Conservation (phyloP, 2,329 filamentous ascomycete species). For the Penicillium hesseltinei region DNA sequence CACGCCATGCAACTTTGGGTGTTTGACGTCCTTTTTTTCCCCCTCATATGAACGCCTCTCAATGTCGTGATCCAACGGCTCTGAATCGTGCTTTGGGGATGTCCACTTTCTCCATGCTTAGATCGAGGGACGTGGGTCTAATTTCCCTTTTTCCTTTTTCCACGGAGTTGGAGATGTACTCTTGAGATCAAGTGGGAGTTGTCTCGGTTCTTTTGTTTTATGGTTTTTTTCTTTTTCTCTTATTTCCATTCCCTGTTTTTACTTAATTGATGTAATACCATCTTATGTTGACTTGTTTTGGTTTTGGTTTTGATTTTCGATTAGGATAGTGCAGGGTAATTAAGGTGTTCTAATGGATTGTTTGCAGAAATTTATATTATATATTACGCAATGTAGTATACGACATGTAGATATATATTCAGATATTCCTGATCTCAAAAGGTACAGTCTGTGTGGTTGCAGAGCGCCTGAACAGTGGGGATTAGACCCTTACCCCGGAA, state of each 20-base stretch:
- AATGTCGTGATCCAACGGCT: constrained; percentile 19
- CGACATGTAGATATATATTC: too few species aligned
- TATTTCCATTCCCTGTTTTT: constrained; percentile 2
- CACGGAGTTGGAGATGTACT: constrained; percentile 1
- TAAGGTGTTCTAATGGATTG: constrained; percentile 24
- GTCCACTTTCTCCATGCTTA: constrained; percentile 4
- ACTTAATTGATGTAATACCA: constrained; percentile 28
- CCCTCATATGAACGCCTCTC: not conserved
- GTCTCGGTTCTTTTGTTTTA: not conserved
- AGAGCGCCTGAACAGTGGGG: not conserved
- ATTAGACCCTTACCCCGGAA: constrained; percentile 3
- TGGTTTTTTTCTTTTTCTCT: not conserved
- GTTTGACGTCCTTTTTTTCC: not conserved
- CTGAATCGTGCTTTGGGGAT: constrained; percentile 13
- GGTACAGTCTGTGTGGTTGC: not conserved
- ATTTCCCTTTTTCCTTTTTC: constrained; percentile 1
- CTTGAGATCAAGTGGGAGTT: not conserved
- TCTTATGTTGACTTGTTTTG: constrained; percentile 21
- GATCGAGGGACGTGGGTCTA: constrained; percentile 3
- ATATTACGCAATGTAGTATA: not conserved
- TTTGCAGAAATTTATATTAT: not conserved
- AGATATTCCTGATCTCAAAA: not conserved
- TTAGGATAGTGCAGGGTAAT: constrained; percentile 17
- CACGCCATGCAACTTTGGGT: not conserved
- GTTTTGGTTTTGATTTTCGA: not conserved